Base-by-base conservation (phyloP, 2,329 filamentous ascomycete species). In the Acrocalymma vagum region DNA sequence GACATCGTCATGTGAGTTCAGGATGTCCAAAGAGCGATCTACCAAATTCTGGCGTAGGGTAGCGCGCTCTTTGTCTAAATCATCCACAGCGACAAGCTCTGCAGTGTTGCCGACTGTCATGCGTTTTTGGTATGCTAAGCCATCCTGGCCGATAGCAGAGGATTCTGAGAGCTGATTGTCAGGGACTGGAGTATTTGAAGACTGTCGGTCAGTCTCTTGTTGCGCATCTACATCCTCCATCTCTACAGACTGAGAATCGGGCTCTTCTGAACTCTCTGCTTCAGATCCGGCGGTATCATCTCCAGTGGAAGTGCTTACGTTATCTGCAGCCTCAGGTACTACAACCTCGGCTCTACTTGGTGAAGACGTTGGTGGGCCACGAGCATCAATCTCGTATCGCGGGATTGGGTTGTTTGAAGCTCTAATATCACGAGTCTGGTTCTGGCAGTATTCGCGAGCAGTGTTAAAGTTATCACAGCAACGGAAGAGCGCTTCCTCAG, bases 1-100 rank as follows among this genome's bases (percentile, higher is more conserved):
- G 9, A 93, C 85, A 54, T 89, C 85, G 10, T 92, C 86, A 56
- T 97, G 92, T 24, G 87, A 86, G 65, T 93, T 88, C 37, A 99
- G 85, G 22, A 97, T 85, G 59, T 96, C 92, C 15, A 99, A 77
- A 52, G 89, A 95, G 42, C 90, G 87, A 57, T 96, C 92, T 44
- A 97, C 92, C 38, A 97, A 72, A 40, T 89, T 86, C 14, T 83
- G 78, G 25, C 90, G 83, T 26, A 97, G 76, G n/a, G 78, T 80
- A 4, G 80, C 78, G 29, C 94, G 85, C 65, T 89, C 82, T 22
- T 82, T 81, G 48, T 96, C 89, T 6, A 99, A 77, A 51, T 91
- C 87, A 42, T 96, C 89, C 42, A 91, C 78, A 0, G 88, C 87
- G 21, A 84, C 69, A 36, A 70, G 66, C 3, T 73, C 67, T 11